phyloP scores from a whole-genome alignment of 2,329 filamentous ascomycete species.

The Eutypella sp. region DNA sequence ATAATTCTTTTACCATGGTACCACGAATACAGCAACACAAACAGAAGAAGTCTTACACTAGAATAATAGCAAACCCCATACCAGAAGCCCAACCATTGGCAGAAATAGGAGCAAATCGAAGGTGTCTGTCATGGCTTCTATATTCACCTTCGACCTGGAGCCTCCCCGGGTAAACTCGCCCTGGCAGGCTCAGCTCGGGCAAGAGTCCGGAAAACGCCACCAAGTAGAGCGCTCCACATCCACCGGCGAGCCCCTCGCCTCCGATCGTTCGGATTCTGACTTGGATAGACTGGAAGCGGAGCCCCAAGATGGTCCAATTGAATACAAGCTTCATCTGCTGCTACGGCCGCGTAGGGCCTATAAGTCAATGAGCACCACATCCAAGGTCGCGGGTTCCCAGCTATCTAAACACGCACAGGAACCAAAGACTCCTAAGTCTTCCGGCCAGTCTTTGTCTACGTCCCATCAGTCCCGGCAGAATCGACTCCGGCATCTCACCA shows the following conservation, averaged over 20 bases:
- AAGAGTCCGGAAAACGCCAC: constrained; percentile 34
- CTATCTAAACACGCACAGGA: constrained; percentile 23
- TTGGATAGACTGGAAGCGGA: constrained; percentile 73
- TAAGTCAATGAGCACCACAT: constrained; percentile 61
- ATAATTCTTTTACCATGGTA: constrained; percentile 36
- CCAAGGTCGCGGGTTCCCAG: constrained; percentile 25
- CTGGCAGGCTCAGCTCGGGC: constrained; percentile 77
- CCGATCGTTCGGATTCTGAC: constrained; percentile 30
- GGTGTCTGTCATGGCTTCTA: constrained; percentile 97
- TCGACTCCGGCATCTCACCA: constrained; percentile 85
- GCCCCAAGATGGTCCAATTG: constrained; percentile 87
- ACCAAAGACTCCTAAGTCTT: constrained; percentile 22
- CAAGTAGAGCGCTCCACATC: constrained; percentile 24
- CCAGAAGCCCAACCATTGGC: too few relatives aligned
- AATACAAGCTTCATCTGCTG: constrained; percentile 93
- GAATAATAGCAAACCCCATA: background rate
- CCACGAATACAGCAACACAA: constrained; percentile 28
- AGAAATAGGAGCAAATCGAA: too few relatives aligned
- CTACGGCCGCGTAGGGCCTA: constrained; percentile 74
- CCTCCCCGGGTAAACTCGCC: constrained; percentile 85
- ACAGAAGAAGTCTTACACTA: constrained; percentile 6
- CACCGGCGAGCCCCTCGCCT: constrained; percentile 26
- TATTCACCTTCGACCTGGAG: constrained; percentile 91
- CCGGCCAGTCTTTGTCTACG: constrained; percentile 22
- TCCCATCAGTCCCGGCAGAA: constrained; percentile 72